Evolutionary conservation across 208 protist genomes (phyloP).

Genomic region (Tetramitus jugosus): DNA sequence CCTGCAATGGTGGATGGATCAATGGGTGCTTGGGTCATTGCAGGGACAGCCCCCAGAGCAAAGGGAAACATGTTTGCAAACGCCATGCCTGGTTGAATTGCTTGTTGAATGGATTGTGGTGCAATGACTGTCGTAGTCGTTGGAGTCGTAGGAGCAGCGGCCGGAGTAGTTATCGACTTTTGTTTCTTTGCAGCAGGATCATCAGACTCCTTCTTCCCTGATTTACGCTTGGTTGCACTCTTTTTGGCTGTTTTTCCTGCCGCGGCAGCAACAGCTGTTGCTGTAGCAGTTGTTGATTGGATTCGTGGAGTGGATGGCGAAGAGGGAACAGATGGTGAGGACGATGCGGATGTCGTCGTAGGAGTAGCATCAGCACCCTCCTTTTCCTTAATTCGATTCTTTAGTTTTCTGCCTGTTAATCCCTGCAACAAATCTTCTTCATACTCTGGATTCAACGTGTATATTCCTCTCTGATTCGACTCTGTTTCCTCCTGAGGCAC

Average conservation of each 20-base stretch:
- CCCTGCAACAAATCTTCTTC: not conserved
- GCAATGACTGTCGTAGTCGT: not conserved
- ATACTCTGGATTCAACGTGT: not conserved
- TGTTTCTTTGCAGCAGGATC: not conserved
- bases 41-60: too few species aligned
- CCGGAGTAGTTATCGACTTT: not conserved
- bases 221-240: not conserved
- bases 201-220: not conserved
- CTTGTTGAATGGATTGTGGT: not conserved
- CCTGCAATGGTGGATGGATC: too few species aligned
- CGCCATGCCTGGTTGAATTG: too few species aligned
- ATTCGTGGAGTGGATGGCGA: too few species aligned
- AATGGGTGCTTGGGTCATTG: too few species aligned
- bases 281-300: too few species aligned
- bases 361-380: not conserved
- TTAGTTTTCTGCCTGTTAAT: not conserved
- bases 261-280: too few species aligned
- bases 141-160: not conserved
- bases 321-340: not conserved
- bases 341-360: not conserved
- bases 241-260: not conserved
- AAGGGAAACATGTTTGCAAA: too few species aligned
- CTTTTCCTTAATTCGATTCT: not conserved
- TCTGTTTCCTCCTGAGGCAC: not conserved
- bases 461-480: not conserved